These are phyloP conservation scores for Pestalotiopsis sp. DNA, from an alignment of 2,329 filamentous ascomycete species.

Conservation along the genomic window DNA sequence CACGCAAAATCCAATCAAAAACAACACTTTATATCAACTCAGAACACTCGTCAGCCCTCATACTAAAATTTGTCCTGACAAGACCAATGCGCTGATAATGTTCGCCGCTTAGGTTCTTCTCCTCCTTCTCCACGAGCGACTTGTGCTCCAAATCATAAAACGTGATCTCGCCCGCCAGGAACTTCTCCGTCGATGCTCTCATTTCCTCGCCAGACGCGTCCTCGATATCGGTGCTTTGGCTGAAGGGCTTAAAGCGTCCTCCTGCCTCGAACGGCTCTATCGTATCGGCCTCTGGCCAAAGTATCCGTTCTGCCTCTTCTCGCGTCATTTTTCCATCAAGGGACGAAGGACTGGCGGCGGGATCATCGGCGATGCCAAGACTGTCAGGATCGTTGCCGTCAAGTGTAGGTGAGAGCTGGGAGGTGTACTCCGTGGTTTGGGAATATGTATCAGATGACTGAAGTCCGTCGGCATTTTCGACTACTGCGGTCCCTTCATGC, in stretches of 20 bases:
- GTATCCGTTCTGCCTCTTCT: constrained; percentile 28
- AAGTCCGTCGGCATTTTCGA: background rate
- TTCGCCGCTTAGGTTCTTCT: constrained; percentile 4
- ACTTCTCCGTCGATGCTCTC: constrained; percentile 1
- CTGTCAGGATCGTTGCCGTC: constrained; percentile 27
- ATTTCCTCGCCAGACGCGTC: background rate
- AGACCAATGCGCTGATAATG: constrained; percentile 2
- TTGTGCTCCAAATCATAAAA: background rate
- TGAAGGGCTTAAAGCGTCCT: background rate
- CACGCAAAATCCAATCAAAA: background rate
- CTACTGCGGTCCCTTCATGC: background rate
- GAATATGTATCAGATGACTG: background rate
- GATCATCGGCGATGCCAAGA: constrained; percentile 11
- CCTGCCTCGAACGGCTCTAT: background rate
- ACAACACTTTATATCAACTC: background rate
- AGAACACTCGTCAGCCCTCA: background rate
- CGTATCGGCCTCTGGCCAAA: constrained; percentile 19
- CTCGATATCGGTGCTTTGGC: background rate
- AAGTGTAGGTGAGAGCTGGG: background rate
- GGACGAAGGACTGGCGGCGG: background rate
- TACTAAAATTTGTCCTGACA: background rate
- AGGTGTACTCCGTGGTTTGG: background rate
- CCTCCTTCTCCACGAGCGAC: background rate
- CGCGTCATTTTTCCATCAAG: constrained; percentile 20
- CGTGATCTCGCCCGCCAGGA: background rate